These are phyloP conservation scores for Ceratocystis papillata DNA, from an alignment of 2,329 filamentous ascomycete species.

Conservation along the genomic window DNA sequence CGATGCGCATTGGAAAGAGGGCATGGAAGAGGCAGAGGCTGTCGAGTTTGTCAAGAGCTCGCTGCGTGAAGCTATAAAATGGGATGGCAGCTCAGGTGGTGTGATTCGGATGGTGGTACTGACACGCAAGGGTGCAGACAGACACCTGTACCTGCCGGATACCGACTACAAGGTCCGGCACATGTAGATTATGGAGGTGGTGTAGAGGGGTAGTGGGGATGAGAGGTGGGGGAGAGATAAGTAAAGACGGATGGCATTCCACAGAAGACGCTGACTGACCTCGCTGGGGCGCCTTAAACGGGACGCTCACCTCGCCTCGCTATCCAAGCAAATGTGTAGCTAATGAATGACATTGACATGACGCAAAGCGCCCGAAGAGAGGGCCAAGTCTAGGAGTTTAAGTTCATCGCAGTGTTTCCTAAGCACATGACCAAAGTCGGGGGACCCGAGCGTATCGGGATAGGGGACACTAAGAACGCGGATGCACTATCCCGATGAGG, in stretches of 20 bases:
- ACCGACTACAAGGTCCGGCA: conserved; percentile 69
- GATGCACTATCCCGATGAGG: background rate
- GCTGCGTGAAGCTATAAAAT: conserved; percentile 91
- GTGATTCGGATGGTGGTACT: conserved; percentile 97
- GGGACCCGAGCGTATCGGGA: background rate
- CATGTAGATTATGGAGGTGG: conserved; percentile 37
- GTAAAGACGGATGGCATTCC: background rate
- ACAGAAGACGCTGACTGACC: background rate
- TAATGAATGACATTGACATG: conserved; percentile 15
- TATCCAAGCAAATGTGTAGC: conserved; percentile 8
- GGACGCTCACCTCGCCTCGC: background rate
- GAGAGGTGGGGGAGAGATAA: background rate
- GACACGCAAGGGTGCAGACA: conserved; percentile 76
- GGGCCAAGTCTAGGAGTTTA: background rate
- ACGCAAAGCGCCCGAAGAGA: background rate
- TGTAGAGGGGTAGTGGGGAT: background rate
- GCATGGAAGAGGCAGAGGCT: conserved; percentile 85
- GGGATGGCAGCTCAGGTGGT: conserved; percentile 96
- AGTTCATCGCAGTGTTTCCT: background rate
- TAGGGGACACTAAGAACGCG: background rate
- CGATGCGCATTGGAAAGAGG: conserved; percentile 89
- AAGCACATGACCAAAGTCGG: background rate
- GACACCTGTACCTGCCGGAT: conserved; percentile 93
- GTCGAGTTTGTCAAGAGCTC: conserved; percentile 88
- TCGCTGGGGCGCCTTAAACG: background rate